phyloP scores from a whole-genome alignment of 2,329 filamentous ascomycete species.

The Ramularia endophylla region DNA sequence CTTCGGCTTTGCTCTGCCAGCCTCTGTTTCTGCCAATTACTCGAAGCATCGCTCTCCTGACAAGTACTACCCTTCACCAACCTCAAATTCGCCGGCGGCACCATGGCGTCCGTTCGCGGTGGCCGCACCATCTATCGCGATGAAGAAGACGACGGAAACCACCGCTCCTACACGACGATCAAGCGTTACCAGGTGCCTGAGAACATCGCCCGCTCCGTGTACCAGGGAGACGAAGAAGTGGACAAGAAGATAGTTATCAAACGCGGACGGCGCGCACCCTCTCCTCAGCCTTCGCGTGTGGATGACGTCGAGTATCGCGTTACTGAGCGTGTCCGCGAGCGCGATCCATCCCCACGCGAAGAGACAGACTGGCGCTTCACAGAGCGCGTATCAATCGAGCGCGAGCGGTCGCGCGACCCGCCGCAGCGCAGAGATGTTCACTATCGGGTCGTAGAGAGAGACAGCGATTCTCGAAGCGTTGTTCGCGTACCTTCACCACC shows the following conservation, averaged over 20 bases:
- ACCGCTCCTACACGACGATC: constrained; percentile 48
- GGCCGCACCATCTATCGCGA: constrained; percentile 38
- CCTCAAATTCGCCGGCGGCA: not conserved
- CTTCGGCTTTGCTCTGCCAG: too few relatives aligned
- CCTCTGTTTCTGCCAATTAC: too few relatives aligned
- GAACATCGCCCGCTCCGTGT: constrained; percentile 31
- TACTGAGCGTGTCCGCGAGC: constrained; percentile 17
- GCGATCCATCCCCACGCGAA: constrained; percentile 13
- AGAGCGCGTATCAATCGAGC: constrained; percentile 34
- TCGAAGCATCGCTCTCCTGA: too few relatives aligned
- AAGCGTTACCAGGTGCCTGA: constrained; percentile 56
- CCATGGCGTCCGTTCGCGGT: constrained; percentile 34
- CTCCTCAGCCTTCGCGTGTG: constrained; percentile 11
- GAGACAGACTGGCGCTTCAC: constrained; percentile 30
- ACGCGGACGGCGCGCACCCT: constrained; percentile 17
- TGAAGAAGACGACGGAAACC: constrained; percentile 36
- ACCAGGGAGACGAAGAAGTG: constrained; percentile 32
- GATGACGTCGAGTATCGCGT: constrained; percentile 24
- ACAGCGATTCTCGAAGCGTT: constrained; percentile 24
- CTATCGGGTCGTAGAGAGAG: constrained; percentile 30
- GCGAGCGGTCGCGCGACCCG: constrained; percentile 21
- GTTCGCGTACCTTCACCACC: constrained; percentile 31
- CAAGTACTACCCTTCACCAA: too few relatives aligned
- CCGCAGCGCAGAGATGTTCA: constrained; percentile 26
- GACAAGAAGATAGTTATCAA: constrained; percentile 45